phyloP scores from a whole-genome alignment of 1,284 basidiomycete genomes.

The Ganoderma resinaceum region DNA sequence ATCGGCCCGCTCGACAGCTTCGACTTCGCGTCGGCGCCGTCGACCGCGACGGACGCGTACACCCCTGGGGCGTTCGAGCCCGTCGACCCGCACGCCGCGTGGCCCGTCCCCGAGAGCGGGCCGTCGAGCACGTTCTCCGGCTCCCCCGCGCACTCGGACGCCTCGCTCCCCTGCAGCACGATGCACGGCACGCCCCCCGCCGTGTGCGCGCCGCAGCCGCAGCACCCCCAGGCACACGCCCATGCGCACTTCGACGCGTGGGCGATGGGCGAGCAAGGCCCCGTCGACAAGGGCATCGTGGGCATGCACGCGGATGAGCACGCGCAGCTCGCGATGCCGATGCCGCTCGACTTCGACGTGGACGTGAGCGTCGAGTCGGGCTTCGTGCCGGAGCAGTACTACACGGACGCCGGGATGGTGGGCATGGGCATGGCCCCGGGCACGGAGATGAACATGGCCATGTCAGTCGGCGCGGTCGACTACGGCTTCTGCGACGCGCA shows the following conservation, averaged over 20 bases:
- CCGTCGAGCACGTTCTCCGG: constrained; percentile 53
- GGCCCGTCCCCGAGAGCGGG: constrained; percentile 30
- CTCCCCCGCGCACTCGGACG: constrained; percentile 51
- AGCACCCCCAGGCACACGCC: constrained; percentile 24
- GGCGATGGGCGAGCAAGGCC: constrained; percentile 11
- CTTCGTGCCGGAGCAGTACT: constrained; percentile 16
- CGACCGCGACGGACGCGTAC: constrained; percentile 24
- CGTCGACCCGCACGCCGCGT: constrained; percentile 37
- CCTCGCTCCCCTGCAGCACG: constrained; percentile 34
- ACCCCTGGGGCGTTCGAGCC: constrained; percentile 22
- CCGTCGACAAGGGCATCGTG: constrained; percentile 7
- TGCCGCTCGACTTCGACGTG: constrained; percentile 13
- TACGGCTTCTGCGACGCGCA: constrained; percentile 24
- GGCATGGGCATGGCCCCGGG: constrained; percentile 7
- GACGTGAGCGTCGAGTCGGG: constrained; percentile 17
- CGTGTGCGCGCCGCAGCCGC: constrained; percentile 27
- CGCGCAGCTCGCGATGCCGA: constrained; percentile 4
- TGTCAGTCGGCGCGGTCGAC: constrained; percentile 10
- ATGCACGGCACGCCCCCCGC: constrained; percentile 4
- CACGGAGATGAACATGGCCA: constrained; percentile 19
- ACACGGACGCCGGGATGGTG: constrained; percentile 15
- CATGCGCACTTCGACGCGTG: constrained; percentile 22
- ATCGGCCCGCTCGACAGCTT: constrained; percentile 29
- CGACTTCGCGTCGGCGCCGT: constrained; percentile 24
- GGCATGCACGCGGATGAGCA: constrained; percentile 12